Base-by-base conservation (phyloP, 192 early-diverging fungal species). In the Entomortierella lignicola region DNA sequence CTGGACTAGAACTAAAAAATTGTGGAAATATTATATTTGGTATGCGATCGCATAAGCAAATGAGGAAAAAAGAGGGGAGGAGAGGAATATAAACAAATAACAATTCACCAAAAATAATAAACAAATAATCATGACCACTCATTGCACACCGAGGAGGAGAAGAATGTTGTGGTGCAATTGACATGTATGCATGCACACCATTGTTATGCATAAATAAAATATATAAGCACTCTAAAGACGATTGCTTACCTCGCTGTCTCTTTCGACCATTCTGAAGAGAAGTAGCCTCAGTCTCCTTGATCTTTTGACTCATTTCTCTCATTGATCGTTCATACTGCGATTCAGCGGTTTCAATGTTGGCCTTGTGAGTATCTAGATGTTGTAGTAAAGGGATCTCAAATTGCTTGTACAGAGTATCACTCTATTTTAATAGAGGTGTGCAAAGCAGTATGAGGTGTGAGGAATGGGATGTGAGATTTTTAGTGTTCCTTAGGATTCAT, bases 381-480 rank as follows among this genome's bases (percentile, higher is more conserved):
- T 84, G 81, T 8, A 74, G 21, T 11, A 86, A 62, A 37, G 85
- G 85, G 25, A 77, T 82, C 55, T 86, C 85, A 55, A 86, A 84
- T 34, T 77, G 71, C 51, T 83, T 84, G 32, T 84, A 81, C 27
- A 84, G 63, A 7, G 77, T 77, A 52, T 84, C 81, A 31, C 72
- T 71, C 85, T 86, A 66, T 2, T 30, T 23, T 39, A 37, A 7
- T 10, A 37, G 4, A 37, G 34, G n/a, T n/a, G n/a, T n/a, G n/a
- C n/a, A 4, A 37, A 37, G 34, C 34, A 37, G 34, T 37, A n/a
- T 10, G 34, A 7, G 34, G 34, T 7, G 34, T 7, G 34, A 37
- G 34, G 10, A 10, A 37, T 4, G 4, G 34, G 10, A 10, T 7
- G 44, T 44, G 53, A 26, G n/a, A n/a, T n/a, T n/a, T n/a, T n/a